Percentiles rank a stretch among this genome's conserved stretches.
phyloP scores from a whole-genome alignment of 371 early-diverging fungal species.

The Fennellomyces sp. region DNA sequence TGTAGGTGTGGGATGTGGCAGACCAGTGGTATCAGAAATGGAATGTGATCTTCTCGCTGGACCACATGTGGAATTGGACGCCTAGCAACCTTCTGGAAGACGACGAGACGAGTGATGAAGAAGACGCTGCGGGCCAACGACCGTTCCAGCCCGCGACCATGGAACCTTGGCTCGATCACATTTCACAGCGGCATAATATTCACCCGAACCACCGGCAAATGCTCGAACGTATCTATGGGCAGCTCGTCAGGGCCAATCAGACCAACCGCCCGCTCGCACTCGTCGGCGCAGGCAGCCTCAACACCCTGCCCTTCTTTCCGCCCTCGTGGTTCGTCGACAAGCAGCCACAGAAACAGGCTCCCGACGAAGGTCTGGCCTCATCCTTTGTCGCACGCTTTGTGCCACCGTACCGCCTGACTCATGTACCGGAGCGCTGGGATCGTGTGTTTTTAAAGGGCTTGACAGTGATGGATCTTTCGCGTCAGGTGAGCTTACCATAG shows the following conservation, averaged over 20 bases:
- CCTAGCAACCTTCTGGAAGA: conserved; percentile 3
- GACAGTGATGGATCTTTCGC: conserved; percentile 30
- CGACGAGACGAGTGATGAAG: conserved; percentile 16
- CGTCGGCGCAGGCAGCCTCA: conserved; percentile 28
- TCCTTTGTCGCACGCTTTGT: conserved; percentile 46
- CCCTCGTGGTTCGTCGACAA: conserved; percentile 46
- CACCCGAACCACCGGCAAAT: conserved; percentile 35
- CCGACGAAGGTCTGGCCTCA: conserved; percentile 34
- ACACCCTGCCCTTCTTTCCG: conserved; percentile 40
- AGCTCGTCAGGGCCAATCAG: conserved; percentile 39
- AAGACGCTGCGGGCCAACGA: conserved; percentile 14
- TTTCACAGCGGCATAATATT: conserved; percentile 28
- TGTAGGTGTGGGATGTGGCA: conserved; percentile 47
- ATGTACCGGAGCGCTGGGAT: conserved; percentile 48
- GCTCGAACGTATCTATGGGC: conserved; percentile 33
- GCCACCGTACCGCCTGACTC: conserved; percentile 36
- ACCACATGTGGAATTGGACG: conserved; percentile 50
- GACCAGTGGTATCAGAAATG: conserved; percentile 56
- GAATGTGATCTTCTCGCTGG: conserved; percentile 44
- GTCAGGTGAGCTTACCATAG: conserved; percentile 27
- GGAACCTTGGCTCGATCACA: conserved; percentile 36
- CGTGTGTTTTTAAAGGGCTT: conserved; percentile 46
- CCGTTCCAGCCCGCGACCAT: conserved; percentile 18
- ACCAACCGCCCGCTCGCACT: conserved; percentile 34
- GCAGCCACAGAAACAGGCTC: conserved; percentile 19